Evolutionary conservation across 2,329 filamentous ascomycete species (phyloP), one percentile per base, ranked within the genome.

Genomic region (Botrytis elliptica): DNA sequence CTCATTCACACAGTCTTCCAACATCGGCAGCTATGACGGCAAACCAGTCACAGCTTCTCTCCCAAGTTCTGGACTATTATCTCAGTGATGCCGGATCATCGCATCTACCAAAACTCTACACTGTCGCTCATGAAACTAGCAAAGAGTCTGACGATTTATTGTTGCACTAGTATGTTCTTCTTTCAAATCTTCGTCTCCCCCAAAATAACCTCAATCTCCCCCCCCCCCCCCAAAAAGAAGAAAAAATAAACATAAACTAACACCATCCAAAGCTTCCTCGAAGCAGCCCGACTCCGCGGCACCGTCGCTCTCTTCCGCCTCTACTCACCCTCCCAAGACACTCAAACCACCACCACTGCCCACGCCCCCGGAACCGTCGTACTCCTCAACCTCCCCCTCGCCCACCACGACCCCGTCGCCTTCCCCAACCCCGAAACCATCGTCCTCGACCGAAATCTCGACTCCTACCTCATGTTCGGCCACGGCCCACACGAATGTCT

Each of bases 41-140:
- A 1, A 92, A 89, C 78, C 91, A 94, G 80, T 90, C 88, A 2
- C 88, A 92, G 79, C 85, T 92, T 78, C 93, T 94, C 79, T 89
- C 91, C 1, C 91, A 93, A 83, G 86, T 91, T 2, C 84, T 94
- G 29, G 92, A 94, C 80, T 94, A 88, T 83, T 94, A 92, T 79
- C 85, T 94, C 8, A 87, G 88, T 0, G 82, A 87, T 46, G n/a
- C 55, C 7, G 88, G 89, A 77, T 82, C 84, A 72, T 77, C 83
- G 20, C 85, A 93, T 78, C 81, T 92, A 0, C 84, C 87, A 0
- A 88, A 90, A 62, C 86, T 95, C 72, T 86, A 91, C 77, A 83
- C 83, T 29, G 83, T 92, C 25, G 88, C 93, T 42, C 83, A 85
- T 49, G 80, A 86, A 57, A 85, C 89, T 7, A 84, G 86, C 0